Base-by-base conservation (phyloP, 2,329 filamentous ascomycete species). In the Alternaria brassicicola region DNA sequence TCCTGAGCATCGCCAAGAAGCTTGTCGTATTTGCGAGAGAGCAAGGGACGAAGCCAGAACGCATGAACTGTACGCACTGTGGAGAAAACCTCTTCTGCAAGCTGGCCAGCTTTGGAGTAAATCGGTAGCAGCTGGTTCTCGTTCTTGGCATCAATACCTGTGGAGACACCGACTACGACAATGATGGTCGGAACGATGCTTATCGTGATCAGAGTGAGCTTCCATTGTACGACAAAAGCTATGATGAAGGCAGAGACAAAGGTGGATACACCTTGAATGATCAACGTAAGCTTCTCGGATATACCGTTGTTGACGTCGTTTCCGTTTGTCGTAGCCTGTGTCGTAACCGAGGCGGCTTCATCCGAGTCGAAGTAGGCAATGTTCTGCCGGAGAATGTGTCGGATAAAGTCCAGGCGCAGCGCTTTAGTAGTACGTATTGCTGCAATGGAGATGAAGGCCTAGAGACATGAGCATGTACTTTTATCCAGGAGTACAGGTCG, bases 261-360 rank as follows among this genome's bases (percentile, higher is more conserved):
- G 1, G 72, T 75, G 3, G 74, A 75, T 5, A 74, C 23, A 7
- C 66, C 71, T 59, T 81, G 79, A 5, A 82, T 73, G 42, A 79
- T 80, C 31, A 82, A 74, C 4, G 78, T 78, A 3, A 81, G 73
- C 58, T 76, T 78, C 41, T 76, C 74, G 1, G 74, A 72, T 43
- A 99, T 92, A 55, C 93, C 94, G 66, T 96, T 93, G 76, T 97
- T 94, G 54, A 98, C 89, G 52, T 96, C 82, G 71, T 97, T 97
- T 42, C 92, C 96, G 76, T 98, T 94, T 10, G 93, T 89, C 0
- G 94, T 98, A 68, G 97, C 97, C 63, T 93, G 89, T 1, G 93
- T 97, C 0, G 93, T 97, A 60, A 98, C 91, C 78, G 97, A 95
- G 57, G 94, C 93, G 31, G 93, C 90, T 50, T 93, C 94, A 13